Conservation (phyloP, 2,329 filamentous ascomycete genomes). For the Alternaria longipes region DNA sequence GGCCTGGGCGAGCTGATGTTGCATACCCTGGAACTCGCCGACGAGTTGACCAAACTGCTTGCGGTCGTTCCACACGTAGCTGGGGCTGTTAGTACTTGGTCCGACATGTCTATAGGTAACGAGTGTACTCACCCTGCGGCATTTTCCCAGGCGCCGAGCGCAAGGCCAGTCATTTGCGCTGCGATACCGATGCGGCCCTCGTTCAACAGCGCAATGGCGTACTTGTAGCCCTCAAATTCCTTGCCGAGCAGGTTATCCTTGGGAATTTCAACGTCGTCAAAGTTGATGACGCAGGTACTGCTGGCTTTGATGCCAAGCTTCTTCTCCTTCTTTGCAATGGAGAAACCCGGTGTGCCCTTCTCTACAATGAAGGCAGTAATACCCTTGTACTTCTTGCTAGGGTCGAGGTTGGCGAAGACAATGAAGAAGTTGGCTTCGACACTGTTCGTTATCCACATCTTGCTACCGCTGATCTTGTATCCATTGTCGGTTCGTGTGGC, state of each 20-base stretch:
- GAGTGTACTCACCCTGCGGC: slow-evolving; percentile 72
- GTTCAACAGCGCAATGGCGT: slow-evolving; percentile 92
- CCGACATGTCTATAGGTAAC: neutral
- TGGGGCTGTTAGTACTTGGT: slow-evolving; percentile 41
- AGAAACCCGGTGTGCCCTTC: slow-evolving; percentile 88
- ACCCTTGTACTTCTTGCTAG: slow-evolving; percentile 91
- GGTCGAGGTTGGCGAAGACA: slow-evolving; percentile 96
- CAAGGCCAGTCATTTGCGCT: slow-evolving; percentile 97
- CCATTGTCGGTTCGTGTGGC: slow-evolving; percentile 83
- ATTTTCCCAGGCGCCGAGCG: slow-evolving; percentile 93
- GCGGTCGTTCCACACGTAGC: slow-evolving; percentile 97
- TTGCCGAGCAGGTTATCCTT: slow-evolving; percentile 87
- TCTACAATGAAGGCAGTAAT: slow-evolving; percentile 97
- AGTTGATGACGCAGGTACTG: slow-evolving; percentile 96
- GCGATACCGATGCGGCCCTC: slow-evolving; percentile 98
- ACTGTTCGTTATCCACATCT: slow-evolving; percentile 99
- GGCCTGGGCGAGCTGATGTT: slow-evolving; percentile 96
- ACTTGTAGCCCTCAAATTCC: slow-evolving; percentile 95
- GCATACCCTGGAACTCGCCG: slow-evolving; percentile 98
- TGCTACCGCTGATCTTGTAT: slow-evolving; percentile 87
- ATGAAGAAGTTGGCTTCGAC: slow-evolving; percentile 95
- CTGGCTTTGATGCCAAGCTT: slow-evolving; percentile 96
- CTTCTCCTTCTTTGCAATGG: slow-evolving; percentile 99
- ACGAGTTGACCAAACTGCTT: slow-evolving; percentile 95
- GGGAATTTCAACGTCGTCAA: slow-evolving; percentile 93